Conservation (phyloP, 1,284 basidiomycete genomes). For the Leccinum colubrinum region DNA sequence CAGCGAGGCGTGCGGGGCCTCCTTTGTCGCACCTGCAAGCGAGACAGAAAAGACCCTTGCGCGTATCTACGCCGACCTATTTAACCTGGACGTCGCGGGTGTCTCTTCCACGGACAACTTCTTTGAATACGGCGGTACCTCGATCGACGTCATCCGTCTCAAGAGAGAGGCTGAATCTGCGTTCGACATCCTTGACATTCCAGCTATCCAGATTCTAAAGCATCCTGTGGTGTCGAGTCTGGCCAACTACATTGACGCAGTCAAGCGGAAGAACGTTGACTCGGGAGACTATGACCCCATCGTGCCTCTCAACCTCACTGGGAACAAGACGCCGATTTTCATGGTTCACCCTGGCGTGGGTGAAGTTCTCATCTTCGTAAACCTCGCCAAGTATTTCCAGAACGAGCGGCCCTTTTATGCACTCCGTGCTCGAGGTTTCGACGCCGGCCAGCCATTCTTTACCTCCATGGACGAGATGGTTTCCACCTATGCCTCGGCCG, state of each 20-base stretch:
- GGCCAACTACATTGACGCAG: slow-evolving; percentile 24
- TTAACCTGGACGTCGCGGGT: slow-evolving; percentile 18
- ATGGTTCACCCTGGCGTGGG: slow-evolving; percentile 19
- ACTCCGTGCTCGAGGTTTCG: slow-evolving; percentile 40
- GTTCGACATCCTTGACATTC: slow-evolving; percentile 34
- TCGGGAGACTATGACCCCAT: slow-evolving; percentile 24
- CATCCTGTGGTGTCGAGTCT: slow-evolving; percentile 34
- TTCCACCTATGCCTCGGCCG: slow-evolving; percentile 32
- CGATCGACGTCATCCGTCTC: slow-evolving; percentile 27
- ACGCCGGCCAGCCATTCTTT: slow-evolving; percentile 35
- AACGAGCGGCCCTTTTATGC: slow-evolving; percentile 42
- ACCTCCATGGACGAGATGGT: slow-evolving; percentile 40
- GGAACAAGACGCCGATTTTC: slow-evolving; percentile 41
- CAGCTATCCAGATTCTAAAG: slow-evolving; percentile 38
- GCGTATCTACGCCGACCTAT: slow-evolving; percentile 24
- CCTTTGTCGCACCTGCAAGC: slow-evolving; percentile 17
- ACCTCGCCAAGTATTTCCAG: slow-evolving; percentile 35
- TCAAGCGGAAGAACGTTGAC: slow-evolving; percentile 4
- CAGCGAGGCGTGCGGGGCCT: slow-evolving; percentile 12
- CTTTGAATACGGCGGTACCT: slow-evolving; percentile 29
- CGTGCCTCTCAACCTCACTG: slow-evolving; percentile 36
- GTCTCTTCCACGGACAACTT: slow-evolving; percentile 26
- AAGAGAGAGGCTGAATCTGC: slow-evolving; percentile 34
- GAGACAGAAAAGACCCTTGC: slow-evolving; percentile 21
- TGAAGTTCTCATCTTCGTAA: slow-evolving; percentile 42